Conservation (phyloP, 306 rosid species). For the Medicago arabica region DNA sequence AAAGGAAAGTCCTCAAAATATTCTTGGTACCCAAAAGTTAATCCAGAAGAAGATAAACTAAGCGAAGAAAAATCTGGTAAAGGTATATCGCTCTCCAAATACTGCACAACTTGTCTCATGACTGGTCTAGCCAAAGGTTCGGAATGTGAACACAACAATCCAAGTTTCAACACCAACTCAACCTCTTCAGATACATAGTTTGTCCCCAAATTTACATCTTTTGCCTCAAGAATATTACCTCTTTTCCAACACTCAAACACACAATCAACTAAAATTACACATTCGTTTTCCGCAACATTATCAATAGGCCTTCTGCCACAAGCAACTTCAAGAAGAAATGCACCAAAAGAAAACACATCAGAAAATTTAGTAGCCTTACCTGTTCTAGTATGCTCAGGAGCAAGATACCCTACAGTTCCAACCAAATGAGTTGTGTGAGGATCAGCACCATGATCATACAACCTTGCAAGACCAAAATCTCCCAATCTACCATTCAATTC, state of each 20-base stretch:
- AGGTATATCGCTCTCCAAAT: constrained; percentile 49
- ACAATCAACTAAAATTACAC: constrained; percentile 57
- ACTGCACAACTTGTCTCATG: constrained; percentile 64
- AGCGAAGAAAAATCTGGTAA: constrained; percentile 46
- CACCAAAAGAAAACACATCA: constrained; percentile 68
- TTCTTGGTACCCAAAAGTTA: constrained; percentile 31
- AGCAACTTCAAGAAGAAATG: constrained; percentile 71
- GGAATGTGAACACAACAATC: constrained; percentile 59
- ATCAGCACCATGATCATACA: constrained; percentile 76
- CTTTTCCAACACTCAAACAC: constrained; percentile 55
- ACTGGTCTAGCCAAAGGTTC: constrained; percentile 58
- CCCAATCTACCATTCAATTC: constrained; percentile 76
- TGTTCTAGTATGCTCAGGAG: constrained; percentile 80
- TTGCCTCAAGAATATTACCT: constrained; percentile 55
- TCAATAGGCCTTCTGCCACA: constrained; percentile 81
- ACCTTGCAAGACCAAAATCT: constrained; percentile 76
- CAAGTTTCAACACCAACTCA: constrained; percentile 62
- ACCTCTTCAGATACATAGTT: constrained; percentile 50
- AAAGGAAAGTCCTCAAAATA: constrained; percentile 47
- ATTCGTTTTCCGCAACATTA: constrained; percentile 34
- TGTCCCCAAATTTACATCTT: constrained; percentile 52
- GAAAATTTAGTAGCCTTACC: constrained; percentile 73
- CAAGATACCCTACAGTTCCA: constrained; percentile 80
- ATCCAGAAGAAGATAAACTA: constrained; percentile 46
- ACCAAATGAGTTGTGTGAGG: constrained; percentile 80